Base-by-base conservation (phyloP, 129 eudicot genomes). In the Artemisia annua region DNA sequence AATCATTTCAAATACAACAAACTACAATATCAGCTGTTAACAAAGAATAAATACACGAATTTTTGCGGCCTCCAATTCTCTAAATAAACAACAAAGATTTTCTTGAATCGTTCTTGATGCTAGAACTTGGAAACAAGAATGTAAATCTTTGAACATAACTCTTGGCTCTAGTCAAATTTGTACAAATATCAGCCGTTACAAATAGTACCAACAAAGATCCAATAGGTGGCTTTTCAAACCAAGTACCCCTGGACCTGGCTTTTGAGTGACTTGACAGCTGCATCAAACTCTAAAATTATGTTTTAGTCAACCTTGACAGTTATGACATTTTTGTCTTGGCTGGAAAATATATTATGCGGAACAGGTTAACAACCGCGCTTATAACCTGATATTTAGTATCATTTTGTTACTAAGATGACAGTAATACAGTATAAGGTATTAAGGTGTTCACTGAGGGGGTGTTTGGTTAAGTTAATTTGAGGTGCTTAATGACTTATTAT, bases 281-380 rank as follows among this genome's bases (percentile, higher is more conserved):
- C 19, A 68, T 19, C 6, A 46, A 16, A 58, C 69, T 48, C 13
- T 51, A 63, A 44, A 48, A 55, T 8, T 32, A 67, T 22, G 1
- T 32, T 73, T 68, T 67, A 87, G 43, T 89, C 88, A 75, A 82
- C 71, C 78, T 87, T 92, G 43, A 79, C 63, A 80, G 85, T 77
- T 89, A 89, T 60, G 82, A 80, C 69, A 87, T 89, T 56, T 85
- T 85, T 30, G 98, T 94, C 71, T 92, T 95, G 5, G 96, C 98
- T 7, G 96, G 98, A 72, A 92, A 92, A 84, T 92, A 92, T 72
- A n/a, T n/a, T n/a, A 92, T 82, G 52, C 96, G 96, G 61, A 89
- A 83, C 80, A 89, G 76, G 75, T 92, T 95, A 46, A 96, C 98
- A n/a, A 92, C 96, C 19, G 30, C 76, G 77, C 95, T 92, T 54